phyloP scores from a whole-genome alignment of 2,329 filamentous ascomycete species.

The Sarocladium strictum region DNA sequence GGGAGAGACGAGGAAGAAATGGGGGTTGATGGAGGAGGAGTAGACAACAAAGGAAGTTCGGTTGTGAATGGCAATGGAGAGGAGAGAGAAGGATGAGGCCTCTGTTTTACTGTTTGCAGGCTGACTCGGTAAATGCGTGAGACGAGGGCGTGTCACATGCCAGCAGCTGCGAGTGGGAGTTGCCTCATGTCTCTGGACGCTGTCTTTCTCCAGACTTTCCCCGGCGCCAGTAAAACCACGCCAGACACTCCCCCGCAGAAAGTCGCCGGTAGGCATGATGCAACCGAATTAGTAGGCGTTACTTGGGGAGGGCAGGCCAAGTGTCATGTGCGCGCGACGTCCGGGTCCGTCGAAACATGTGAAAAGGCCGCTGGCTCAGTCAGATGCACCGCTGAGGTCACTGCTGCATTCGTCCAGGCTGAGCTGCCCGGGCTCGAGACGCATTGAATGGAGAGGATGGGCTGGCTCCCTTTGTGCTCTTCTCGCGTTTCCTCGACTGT shows the following conservation, averaged over 20 bases:
- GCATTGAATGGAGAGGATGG: too few relatives aligned
- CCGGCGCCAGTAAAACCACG: neutral
- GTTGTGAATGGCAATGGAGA: neutral
- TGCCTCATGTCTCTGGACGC: neutral
- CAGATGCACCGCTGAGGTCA: neutral
- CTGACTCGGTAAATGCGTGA: neutral
- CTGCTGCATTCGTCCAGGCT: neutral
- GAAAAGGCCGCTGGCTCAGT: neutral
- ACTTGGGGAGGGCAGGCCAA: too few relatives aligned
- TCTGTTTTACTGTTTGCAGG: slow-evolving; percentile 2
- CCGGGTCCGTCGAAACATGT: neutral
- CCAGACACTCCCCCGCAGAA: neutral
- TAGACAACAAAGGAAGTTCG: neutral
- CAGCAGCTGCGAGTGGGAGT: neutral
- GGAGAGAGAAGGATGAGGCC: neutral
- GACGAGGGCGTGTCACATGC: neutral
- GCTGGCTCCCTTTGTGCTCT: too few relatives aligned
- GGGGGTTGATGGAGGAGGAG: neutral
- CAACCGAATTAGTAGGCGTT: neutral
- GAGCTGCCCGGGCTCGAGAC: too few relatives aligned
- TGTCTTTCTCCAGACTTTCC: neutral
- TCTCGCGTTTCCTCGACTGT: neutral
- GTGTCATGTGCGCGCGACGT: too few relatives aligned
- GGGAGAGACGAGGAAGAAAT: neutral
- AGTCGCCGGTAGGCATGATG: neutral